Conservation (phyloP, 78 protist species). For the Dictyostelium capitatum region DNA sequence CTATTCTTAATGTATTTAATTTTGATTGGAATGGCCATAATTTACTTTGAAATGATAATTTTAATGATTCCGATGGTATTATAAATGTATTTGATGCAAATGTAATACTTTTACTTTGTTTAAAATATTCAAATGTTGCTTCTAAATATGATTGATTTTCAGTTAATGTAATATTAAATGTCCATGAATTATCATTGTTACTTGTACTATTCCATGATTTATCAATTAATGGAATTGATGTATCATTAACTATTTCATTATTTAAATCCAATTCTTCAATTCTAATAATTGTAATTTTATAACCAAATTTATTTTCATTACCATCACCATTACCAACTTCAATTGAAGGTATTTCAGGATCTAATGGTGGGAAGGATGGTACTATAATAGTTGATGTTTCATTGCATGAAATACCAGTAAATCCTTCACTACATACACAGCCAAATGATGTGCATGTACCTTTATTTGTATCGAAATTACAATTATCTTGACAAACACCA, state of each 20-base stretch:
- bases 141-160: conserved; percentile 4
- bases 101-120: not conserved
- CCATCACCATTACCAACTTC: not conserved
- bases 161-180: not conserved
- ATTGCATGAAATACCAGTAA: conserved; percentile 24
- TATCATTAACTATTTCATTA: not conserved
- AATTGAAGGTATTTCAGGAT: not conserved
- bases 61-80: conserved; percentile 16
- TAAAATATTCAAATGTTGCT: conserved; percentile 19
- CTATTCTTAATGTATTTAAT: conserved; percentile 2
- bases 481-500: not conserved
- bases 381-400: not conserved
- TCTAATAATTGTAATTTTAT: not conserved
- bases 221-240: too few species aligned
- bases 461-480: not conserved
- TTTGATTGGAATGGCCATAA: conserved; percentile 9
- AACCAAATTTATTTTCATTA: not conserved
- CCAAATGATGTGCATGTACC: not conserved
- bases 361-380: not conserved
- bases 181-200: not conserved
- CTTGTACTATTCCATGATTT: too few species aligned
- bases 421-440: not conserved
- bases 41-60: conserved; percentile 1
- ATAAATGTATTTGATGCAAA: not conserved
- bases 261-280: conserved; percentile 2